These are phyloP conservation scores for Penicillium sp. DNA, from an alignment of 2,329 filamentous ascomycete species.

Conservation along the genomic window DNA sequence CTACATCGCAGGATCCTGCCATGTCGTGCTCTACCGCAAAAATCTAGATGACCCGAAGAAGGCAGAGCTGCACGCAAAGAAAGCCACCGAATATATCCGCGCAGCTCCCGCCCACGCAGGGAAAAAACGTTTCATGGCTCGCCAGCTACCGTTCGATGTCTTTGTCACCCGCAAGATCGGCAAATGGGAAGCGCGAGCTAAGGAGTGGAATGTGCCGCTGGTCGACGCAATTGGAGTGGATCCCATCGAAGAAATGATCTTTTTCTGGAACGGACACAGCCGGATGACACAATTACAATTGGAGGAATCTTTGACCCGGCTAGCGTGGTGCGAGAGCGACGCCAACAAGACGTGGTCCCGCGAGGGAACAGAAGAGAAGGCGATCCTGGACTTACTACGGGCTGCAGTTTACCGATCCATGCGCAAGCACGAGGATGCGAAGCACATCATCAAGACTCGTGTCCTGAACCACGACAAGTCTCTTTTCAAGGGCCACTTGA, in stretches of 20 bases:
- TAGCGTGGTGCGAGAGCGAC: conserved; percentile 72
- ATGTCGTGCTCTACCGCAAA: conserved; percentile 78
- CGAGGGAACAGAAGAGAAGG: conserved; percentile 63
- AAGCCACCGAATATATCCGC: conserved; percentile 71
- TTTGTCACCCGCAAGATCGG: conserved; percentile 82
- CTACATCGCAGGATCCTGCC: conserved; percentile 78
- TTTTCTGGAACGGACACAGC: conserved; percentile 89
- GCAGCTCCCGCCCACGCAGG: conserved; percentile 75
- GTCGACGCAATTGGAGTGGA: conserved; percentile 80
- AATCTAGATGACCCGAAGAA: conserved; percentile 38
- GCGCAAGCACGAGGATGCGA: conserved; percentile 67
- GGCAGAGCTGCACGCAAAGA: conserved; percentile 62
- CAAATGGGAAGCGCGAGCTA: conserved; percentile 83
- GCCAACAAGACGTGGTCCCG: conserved; percentile 54
- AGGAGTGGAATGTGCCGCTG: conserved; percentile 67
- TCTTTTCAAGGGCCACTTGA: conserved; percentile 56
- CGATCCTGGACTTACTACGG: conserved; percentile 68
- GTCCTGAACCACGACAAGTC: conserved; percentile 64
- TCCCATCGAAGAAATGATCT: conserved; percentile 88
- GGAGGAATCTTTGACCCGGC: conserved; percentile 62
- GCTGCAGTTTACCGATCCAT: conserved; percentile 69
- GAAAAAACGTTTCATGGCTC: conserved; percentile 87
- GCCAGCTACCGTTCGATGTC: conserved; percentile 85
- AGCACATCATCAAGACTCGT: conserved; percentile 62
- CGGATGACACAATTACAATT: conserved; percentile 73